A percentile compares a stretch with the other conserved stretches of the same genome.
Conservation (phyloP, 208 protist genomes). For the Trypanosoma vivax region DNA sequence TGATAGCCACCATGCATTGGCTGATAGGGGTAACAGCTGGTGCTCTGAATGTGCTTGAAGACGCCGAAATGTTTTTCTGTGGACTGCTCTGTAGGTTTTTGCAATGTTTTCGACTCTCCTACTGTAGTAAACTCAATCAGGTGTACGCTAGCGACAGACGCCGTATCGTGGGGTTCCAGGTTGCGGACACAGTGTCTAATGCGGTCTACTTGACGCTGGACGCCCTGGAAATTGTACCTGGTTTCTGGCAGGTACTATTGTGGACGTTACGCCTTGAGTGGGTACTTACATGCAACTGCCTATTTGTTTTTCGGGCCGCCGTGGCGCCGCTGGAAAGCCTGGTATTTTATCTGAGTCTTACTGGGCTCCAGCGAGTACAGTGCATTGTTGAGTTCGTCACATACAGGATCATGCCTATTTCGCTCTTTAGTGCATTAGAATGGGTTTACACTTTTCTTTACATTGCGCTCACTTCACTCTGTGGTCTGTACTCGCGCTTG, state of each 20-base stretch:
- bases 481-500: slow-evolving; percentile 18
- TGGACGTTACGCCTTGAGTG: slow-evolving; percentile 50
- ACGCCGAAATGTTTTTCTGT: too few species aligned
- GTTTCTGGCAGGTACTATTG: slow-evolving; percentile 32
- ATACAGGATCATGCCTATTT: too few species aligned
- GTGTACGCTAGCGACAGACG: slow-evolving; percentile 5
- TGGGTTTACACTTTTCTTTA: too few species aligned
- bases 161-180: slow-evolving; percentile 29
- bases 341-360: not conserved
- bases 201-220: slow-evolving; percentile 24
- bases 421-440: too few species aligned
- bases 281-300: slow-evolving; percentile 18
- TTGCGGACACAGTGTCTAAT: slow-evolving; percentile 17
- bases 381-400: too few species aligned
- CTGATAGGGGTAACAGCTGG: not conserved
- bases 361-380: too few species aligned
- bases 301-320: not conserved
- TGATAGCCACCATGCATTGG: slow-evolving; percentile 6
- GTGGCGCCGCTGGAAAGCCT: not conserved
- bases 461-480: not conserved
- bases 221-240: slow-evolving; percentile 54
- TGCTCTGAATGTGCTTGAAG: slow-evolving; percentile 1
- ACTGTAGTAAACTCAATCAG: not conserved
- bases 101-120: not conserved
- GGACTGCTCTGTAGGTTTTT: too few species aligned